Base-by-base conservation (phyloP, 2,329 filamentous ascomycete genomes). In the Fusarium verrucosum region DNA sequence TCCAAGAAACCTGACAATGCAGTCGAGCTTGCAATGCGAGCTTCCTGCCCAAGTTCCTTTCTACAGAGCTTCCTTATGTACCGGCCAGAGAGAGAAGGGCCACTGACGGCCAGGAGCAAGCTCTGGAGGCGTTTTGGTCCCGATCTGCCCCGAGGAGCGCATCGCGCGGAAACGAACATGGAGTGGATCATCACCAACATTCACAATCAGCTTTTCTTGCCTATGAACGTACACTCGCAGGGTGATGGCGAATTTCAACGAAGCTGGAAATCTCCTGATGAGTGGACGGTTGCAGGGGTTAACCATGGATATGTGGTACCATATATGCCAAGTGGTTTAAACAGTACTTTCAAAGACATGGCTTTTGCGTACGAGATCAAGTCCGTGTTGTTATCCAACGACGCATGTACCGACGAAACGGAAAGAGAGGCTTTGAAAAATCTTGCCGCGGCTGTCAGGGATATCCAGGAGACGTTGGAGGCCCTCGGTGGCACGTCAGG, bases 1-100 rank as follows among this genome's bases (percentile, higher is more conserved):
- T 13, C 16, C 6, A 52, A 52, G 2, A 32, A 5, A 5, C 60
- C 55, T 3, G 20, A 33, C 4, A 65, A 64, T 4, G 47, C 56
- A 6, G 20, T 64, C 0, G 61, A 65, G 14, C 53, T 65, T 10
- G 54, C 60, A 10, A 49, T 64, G 37, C 41, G 46, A 16, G 36
- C 54, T 1, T 32, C 40, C 4, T 61, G 61, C 4, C 43, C 47
- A 1, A 38, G 0, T 5, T 45, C 23, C 2, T 44, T 65, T 17
- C 49, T 65, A 1, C n/a, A 19, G 3, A 32, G 8, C 10, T 40
- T 65, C 7, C 44, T 65, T 6, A 33, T 33, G 4, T 22, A 13
- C 26, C 38, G 38, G 0, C 22, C 23, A 4, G 9, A 5, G 2
- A 1, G 3, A 1, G 42, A 58, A 10, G 17, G 32, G 1, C 16